Evolutionary conservation across 345 rosid genomes (phyloP), one percentile per base, ranked within the genome.

Genomic region (Cardamine chenopodiifolia): DNA sequence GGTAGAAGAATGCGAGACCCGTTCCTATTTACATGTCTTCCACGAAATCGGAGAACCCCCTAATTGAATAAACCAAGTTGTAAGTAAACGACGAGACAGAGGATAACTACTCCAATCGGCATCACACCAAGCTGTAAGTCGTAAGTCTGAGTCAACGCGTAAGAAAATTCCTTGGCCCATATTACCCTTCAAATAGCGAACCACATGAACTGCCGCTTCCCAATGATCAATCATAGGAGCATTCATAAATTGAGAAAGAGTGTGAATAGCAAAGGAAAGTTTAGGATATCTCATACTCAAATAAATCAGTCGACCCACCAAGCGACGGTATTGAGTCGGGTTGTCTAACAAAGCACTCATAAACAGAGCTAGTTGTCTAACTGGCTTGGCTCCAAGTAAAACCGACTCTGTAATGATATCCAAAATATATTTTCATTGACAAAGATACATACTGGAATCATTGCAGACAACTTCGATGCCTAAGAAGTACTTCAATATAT

Each of bases 71-170:
- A 57, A 12, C 11, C 12, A 57, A 0, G 19, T 39, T 0, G 62
- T 28, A 2, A 57, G 8, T 11, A 39, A 57, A 0, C 39, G 34
- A 1, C 39, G 62, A 0, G 39, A 28, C 0, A 22, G 0, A 2
- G 39, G 64, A 7, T 6, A 17, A 0, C 25, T n/a, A 0, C 45
- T 4, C 26, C 8, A 19, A 18, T 60, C 48, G 0, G 48, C 11
- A 37, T 61, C 66, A 20, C 48, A 61, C 28, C 29, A 61, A 9
- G 23, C 17, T 0, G n/a, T 6, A 2, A 35, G 29, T 0, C 8
- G 1, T 1, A 61, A 19, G 12, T 4, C 3, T 1, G 9, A 10
- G 6, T 19, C 9, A 1, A 29, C 0, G 0, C n/a, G 10, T 0
- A 61, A n/a, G 0, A 31, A 1, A 6, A 61, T 35, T 0, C 26